These are phyloP conservation scores for Chrysosporium keratinophilum DNA, from an alignment of 2,329 filamentous ascomycete species.

Conservation along the genomic window DNA sequence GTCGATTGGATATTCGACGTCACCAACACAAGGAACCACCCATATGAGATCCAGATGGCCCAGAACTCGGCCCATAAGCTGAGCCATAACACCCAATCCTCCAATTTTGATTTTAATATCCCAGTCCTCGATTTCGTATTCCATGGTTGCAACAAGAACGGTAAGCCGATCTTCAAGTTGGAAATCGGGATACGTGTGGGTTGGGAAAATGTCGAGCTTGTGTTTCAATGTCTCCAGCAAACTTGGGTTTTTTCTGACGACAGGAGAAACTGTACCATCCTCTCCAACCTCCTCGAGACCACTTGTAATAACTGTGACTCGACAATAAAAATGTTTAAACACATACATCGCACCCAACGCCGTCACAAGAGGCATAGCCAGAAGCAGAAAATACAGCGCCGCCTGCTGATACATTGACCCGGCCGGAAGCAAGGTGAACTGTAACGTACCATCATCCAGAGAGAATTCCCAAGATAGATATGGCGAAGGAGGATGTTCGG, in stretches of 20 bases:
- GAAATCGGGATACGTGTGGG: slow-evolving; percentile 27
- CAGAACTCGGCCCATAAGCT: slow-evolving; percentile 57
- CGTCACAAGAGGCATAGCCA: slow-evolving; percentile 43
- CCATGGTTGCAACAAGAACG: slow-evolving; percentile 59
- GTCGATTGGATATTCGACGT: slow-evolving; percentile 53
- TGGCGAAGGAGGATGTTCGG: slow-evolving; percentile 44
- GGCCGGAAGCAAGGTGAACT: slow-evolving; percentile 43
- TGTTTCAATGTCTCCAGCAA: slow-evolving; percentile 20
- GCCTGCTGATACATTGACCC: slow-evolving; percentile 48
- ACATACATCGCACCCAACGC: slow-evolving; percentile 43
- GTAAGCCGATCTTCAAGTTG: slow-evolving; percentile 33
- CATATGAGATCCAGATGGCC: slow-evolving; percentile 56
- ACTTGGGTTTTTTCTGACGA: slow-evolving; percentile 23
- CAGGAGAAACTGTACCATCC: slow-evolving; percentile 25
- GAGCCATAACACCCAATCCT: slow-evolving; percentile 59
- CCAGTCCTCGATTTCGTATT: slow-evolving; percentile 63
- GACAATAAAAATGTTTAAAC: slow-evolving; percentile 53
- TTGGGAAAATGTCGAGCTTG: slow-evolving; percentile 30
- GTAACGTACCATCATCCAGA: slow-evolving; percentile 45
- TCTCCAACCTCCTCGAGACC: slow-evolving; percentile 46
- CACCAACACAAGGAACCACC: slow-evolving; percentile 54
- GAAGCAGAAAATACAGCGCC: slow-evolving; percentile 45
- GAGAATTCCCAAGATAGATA: slow-evolving; percentile 47
- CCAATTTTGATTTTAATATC: slow-evolving; percentile 62
- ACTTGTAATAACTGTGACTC: slow-evolving; percentile 52